phyloP scores from a whole-genome alignment of 2,329 filamentous ascomycete genomes.

The Hortaea werneckii region DNA sequence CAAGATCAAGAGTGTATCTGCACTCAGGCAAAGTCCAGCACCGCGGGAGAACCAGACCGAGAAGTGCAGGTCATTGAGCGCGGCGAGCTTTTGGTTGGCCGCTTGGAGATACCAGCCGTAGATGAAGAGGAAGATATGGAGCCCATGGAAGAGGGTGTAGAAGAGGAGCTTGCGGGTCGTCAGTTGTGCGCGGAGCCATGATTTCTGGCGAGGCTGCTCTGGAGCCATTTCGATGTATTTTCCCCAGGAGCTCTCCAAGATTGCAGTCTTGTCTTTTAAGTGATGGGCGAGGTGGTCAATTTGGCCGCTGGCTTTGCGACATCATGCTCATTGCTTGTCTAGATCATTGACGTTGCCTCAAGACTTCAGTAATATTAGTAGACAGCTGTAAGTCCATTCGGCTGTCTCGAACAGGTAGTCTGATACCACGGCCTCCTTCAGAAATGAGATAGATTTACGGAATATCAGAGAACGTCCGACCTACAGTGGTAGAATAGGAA shows the following conservation, averaged over 20 bases:
- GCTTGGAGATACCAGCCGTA: slow-evolving; percentile 52
- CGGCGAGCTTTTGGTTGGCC: slow-evolving; percentile 55
- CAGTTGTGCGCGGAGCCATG: slow-evolving; percentile 26
- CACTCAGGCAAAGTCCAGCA: slow-evolving; percentile 72
- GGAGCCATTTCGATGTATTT: too few relatives aligned
- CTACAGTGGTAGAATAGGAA: too few relatives aligned
- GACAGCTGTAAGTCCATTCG: too few relatives aligned
- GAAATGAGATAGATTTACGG: too few relatives aligned
- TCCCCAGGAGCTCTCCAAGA: too few relatives aligned
- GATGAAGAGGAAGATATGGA: slow-evolving; percentile 28
- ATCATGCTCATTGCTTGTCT: too few relatives aligned
- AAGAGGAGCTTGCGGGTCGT: slow-evolving; percentile 26
- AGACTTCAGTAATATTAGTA: too few relatives aligned
- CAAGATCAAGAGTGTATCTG: slow-evolving; percentile 80
- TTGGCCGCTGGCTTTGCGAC: too few relatives aligned
- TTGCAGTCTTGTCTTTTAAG: not conserved
- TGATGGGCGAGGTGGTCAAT: not conserved
- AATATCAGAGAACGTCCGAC: too few relatives aligned
- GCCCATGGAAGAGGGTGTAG: slow-evolving; percentile 28
- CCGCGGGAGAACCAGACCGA: slow-evolving; percentile 97
- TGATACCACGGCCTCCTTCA: too few relatives aligned
- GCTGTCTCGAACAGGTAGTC: too few relatives aligned
- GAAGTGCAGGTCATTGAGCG: slow-evolving; percentile 69
- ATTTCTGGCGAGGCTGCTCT: slow-evolving; percentile 8
- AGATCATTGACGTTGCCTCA: too few relatives aligned